These are phyloP conservation scores for Cryptosporidium canis DNA, from an alignment of 169 alveolate genomes.

Conservation along the genomic window DNA sequence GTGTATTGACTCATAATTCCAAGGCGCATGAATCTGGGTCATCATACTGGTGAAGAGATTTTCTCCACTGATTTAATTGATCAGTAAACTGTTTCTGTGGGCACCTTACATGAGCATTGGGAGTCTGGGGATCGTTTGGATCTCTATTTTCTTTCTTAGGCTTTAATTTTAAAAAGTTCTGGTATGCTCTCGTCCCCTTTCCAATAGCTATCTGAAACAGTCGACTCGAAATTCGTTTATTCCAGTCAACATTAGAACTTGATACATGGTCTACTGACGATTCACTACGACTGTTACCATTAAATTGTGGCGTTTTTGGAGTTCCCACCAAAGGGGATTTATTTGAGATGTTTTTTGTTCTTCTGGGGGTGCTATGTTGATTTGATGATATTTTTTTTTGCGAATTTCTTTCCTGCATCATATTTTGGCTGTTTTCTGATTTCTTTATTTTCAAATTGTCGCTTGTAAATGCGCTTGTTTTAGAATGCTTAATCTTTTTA, in stretches of 20 bases:
- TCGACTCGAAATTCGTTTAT: conserved; percentile 63
- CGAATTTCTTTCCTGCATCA: background rate
- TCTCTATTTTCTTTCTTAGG: conserved; percentile 61
- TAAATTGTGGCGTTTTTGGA: conserved; percentile 20
- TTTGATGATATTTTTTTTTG: background rate
- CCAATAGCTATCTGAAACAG: conserved; percentile 68
- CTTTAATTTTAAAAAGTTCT: conserved; percentile 46
- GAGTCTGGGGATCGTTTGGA: conserved; percentile 60
- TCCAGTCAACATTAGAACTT: conserved; percentile 43
- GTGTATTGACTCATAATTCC: background rate
- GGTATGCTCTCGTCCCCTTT: conserved; percentile 69
- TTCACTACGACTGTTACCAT: background rate
- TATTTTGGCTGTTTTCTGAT: conserved; percentile 3
- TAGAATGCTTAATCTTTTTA: conserved; percentile 30
- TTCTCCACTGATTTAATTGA: conserved; percentile 59
- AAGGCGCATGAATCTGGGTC: conserved; percentile 3
- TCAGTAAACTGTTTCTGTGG: conserved; percentile 68
- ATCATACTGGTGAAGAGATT: conserved; percentile 62
- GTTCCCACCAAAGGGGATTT: background rate
- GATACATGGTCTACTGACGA: background rate
- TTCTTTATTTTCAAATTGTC: background rate
- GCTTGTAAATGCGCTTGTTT: background rate
- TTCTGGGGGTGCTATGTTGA: conserved; percentile 19
- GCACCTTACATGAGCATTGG: conserved; percentile 66
- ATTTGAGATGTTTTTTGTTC: background rate